These are phyloP conservation scores for Starmerella ratchasimensis DNA, from an alignment of 805 yeast species.

Conservation along the genomic window DNA sequence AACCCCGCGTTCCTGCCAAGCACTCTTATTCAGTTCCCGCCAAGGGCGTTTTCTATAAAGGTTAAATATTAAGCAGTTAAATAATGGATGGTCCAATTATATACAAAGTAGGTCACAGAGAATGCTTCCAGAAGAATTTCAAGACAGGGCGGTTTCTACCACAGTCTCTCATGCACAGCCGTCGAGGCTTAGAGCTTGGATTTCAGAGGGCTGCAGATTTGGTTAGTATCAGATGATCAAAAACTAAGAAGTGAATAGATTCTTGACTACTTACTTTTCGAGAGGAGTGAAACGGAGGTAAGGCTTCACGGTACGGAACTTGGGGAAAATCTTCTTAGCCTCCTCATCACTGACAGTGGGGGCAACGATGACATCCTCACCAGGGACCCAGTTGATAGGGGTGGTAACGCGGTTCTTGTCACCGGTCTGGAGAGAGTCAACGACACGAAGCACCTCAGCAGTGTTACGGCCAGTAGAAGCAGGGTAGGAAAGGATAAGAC, in stretches of 20 bases:
- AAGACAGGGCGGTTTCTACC: no score
- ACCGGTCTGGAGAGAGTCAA: constrained; percentile 79
- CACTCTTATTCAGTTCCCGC: no score
- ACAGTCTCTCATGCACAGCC: no score
- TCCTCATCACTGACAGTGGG: constrained; percentile 75
- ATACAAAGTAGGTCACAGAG: no score
- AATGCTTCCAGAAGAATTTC: no score
- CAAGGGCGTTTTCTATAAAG: no score
- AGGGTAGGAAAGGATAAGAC: constrained; percentile 80
- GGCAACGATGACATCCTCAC: constrained; percentile 88
- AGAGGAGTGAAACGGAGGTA: constrained; percentile 62
- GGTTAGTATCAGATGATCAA: background rate
- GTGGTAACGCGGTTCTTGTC: constrained; percentile 83
- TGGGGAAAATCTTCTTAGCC: constrained; percentile 75
- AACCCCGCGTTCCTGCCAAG: no score
- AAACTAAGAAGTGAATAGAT: background rate
- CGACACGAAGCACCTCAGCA: constrained; percentile 79
- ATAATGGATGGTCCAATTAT: no score
- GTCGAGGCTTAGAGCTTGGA: background rate
- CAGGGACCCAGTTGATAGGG: constrained; percentile 84
- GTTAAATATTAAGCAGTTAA: no score
- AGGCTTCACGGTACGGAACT: constrained; percentile 80
- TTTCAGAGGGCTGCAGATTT: background rate
- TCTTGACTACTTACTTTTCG: constrained; percentile 16
- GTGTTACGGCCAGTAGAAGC: constrained; percentile 94